A percentile compares a stretch with the other conserved stretches of the same genome.
phyloP scores from a whole-genome alignment of 1,139 yeast species.

The Starmera stellimalicola region DNA sequence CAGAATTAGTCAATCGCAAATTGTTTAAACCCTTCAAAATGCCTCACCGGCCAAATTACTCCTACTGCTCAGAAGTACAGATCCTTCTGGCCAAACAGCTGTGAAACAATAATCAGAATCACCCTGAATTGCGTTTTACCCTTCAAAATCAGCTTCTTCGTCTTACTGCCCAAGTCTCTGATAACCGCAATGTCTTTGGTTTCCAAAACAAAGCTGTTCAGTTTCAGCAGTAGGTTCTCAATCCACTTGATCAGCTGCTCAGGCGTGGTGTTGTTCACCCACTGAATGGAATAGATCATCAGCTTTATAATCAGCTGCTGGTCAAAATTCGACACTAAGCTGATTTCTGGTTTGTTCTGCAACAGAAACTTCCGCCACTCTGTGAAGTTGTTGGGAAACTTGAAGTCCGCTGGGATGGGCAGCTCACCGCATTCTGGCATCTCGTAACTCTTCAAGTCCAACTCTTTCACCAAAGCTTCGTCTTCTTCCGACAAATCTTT shows the following conservation, averaged over 20 bases:
- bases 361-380: slow-evolving; percentile 15
- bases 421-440: slow-evolving; percentile 11
- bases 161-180: slow-evolving; percentile 13
- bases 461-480: slow-evolving; percentile 5
- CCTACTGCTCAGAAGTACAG: no score
- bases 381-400: slow-evolving; percentile 17
- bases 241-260: slow-evolving; percentile 12
- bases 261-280: slow-evolving; percentile 12
- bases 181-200: slow-evolving; percentile 11
- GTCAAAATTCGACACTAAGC: slow-evolving; percentile 14
- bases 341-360: slow-evolving; percentile 8
- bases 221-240: slow-evolving; percentile 9
- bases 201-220: slow-evolving; percentile 9
- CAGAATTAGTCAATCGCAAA: no score
- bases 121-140: slow-evolving; percentile 3
- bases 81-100: slow-evolving; percentile 13
- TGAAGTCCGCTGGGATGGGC: slow-evolving; percentile 7
- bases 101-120: slow-evolving; percentile 9
- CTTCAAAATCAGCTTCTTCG: slow-evolving; percentile 6
- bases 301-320: slow-evolving; percentile 12
- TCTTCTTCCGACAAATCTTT: not conserved
- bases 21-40: no score
- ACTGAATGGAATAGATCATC: slow-evolving; percentile 13
- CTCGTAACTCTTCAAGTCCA: slow-evolving; percentile 3
- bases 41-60: no score